Base-by-base conservation (phyloP, 2,329 filamentous ascomycete species). In the Curvularia verruculosa region DNA sequence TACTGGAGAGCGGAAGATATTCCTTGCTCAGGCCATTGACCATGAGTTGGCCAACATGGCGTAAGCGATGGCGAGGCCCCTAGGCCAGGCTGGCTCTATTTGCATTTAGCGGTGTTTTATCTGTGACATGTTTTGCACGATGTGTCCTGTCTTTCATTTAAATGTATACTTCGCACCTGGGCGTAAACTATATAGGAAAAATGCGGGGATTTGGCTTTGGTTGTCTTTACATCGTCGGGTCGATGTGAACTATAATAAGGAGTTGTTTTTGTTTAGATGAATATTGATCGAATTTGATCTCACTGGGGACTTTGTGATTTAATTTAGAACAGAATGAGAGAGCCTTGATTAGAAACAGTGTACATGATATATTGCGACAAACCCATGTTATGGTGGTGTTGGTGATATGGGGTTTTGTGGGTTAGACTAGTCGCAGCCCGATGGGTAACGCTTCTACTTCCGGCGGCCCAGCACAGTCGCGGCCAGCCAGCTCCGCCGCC, bases 11-110 rank as follows among this genome's bases (percentile, higher is more conserved):
- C 89, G 92, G 76, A 87, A 90, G 74, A 87, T 88, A 15, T 98
- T 96, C 80, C 87, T 98, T 81, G 94, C 97, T 79, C 85, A 88
- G 66, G 90, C 93, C 80, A 98, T 99, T 77, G 95, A 99, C 79
- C 85, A 86, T 54, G 93, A 98, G 81, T 81, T 99, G 73, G 92
- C 93, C 62, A 96, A 89, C 77, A 96, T 98, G 93, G 39, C 39
- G 49, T 61, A n/a, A 96, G 84, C 80, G 52, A 8, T 24, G 12
- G n/a, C n/a, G n/a, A n/a, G n/a, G n/a, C n/a, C n/a, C n/a, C n/a
- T n/a, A n/a, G 21, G 19, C 4, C 19, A 41, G 26, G 13, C 18
- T 37, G 31, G 41, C 54, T 34, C 55, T 65, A 57, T 40, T 64
- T 65, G 61, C 63, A 66, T 65, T 64, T 53, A 58, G 49, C 46